Percentiles rank a stretch among this genome's conserved stretches.
Evolutionary conservation across 2,329 filamentous ascomycete species (phyloP).

Genomic region (Pseudogymnoascus sp.): DNA sequence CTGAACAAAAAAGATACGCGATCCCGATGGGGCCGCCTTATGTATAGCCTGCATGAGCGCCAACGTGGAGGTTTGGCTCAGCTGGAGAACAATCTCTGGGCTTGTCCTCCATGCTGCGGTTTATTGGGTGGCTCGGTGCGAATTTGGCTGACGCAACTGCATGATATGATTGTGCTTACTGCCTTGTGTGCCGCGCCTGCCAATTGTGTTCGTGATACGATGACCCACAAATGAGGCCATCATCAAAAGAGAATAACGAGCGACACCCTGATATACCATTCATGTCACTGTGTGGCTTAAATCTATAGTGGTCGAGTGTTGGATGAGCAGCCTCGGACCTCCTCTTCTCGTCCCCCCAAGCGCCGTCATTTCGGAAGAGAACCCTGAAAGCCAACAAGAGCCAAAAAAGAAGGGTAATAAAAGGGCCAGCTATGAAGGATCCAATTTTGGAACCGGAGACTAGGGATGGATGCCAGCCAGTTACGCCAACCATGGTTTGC

Average conservation of each 20-base stretch:
- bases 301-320: constrained; percentile 5
- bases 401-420: constrained; percentile 7
- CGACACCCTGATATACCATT: constrained; percentile 1
- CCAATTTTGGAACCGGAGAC: constrained; percentile 8
- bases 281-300: constrained; percentile 5
- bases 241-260: constrained; percentile 3
- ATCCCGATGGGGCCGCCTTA: constrained; percentile 8
- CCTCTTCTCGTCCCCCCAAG: neutral
- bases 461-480: neutral
- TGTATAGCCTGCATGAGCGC: constrained; percentile 8
- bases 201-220: neutral
- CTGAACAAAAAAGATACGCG: constrained; percentile 7
- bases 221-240: neutral
- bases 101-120: neutral
- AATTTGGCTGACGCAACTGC: constrained; percentile 3
- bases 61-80: constrained; percentile 2
- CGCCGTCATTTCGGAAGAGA: neutral
- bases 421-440: constrained; percentile 1
- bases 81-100: neutral
- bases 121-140: constrained; percentile 7
- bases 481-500: constrained; percentile 1
- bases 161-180: constrained; percentile 8
- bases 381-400: neutral
- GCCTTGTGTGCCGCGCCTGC: neutral
- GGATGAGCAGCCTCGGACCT: constrained; percentile 1